Evolutionary conservation across 306 rosid genomes (phyloP).

Genomic region (Clitoria ternatea): DNA sequence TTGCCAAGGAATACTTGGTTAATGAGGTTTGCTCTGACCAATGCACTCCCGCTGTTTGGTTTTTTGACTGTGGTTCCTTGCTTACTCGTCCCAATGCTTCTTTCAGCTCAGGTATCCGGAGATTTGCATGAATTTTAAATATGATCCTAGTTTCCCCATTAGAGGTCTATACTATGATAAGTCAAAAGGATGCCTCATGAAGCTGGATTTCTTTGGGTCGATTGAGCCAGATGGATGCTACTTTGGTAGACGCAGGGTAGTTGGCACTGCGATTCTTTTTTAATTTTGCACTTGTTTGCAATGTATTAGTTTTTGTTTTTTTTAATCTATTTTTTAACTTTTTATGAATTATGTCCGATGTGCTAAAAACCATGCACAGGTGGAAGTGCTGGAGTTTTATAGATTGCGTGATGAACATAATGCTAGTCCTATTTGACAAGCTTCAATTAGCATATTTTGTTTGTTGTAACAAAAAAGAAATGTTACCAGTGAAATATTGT

Average conservation of each 20-base stretch:
- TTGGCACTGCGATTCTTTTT: constrained; percentile 3
- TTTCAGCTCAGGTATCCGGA: constrained; percentile 87
- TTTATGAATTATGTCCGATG: not conserved
- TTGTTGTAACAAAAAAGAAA: not conserved
- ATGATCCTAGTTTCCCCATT: constrained; percentile 86
- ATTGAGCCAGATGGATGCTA: constrained; percentile 85
- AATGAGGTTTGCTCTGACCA: constrained; percentile 57
- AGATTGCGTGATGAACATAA: not conserved
- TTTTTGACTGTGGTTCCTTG: constrained; percentile 7
- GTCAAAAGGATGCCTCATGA: constrained; percentile 81
- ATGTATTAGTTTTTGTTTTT: not conserved
- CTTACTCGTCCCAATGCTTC: constrained; percentile 22
- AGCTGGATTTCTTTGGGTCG: constrained; percentile 89
- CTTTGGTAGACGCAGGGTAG: constrained; percentile 90
- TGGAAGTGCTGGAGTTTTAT: not conserved
- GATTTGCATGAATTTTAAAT: constrained; percentile 62
- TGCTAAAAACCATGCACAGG: not conserved
- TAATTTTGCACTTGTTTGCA: not conserved
- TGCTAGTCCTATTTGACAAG: not conserved
- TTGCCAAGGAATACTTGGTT: constrained; percentile 84
- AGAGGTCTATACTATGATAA: constrained; percentile 90
- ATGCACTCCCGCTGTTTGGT: not conserved
- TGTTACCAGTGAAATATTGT: not conserved
- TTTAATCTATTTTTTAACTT: not conserved
- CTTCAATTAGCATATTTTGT: constrained; percentile 5